Evolutionary conservation across 768 basidiomycete species (phyloP), one percentile per base, ranked within the genome.

Genomic region (Clitopilus passeckerianus): DNA sequence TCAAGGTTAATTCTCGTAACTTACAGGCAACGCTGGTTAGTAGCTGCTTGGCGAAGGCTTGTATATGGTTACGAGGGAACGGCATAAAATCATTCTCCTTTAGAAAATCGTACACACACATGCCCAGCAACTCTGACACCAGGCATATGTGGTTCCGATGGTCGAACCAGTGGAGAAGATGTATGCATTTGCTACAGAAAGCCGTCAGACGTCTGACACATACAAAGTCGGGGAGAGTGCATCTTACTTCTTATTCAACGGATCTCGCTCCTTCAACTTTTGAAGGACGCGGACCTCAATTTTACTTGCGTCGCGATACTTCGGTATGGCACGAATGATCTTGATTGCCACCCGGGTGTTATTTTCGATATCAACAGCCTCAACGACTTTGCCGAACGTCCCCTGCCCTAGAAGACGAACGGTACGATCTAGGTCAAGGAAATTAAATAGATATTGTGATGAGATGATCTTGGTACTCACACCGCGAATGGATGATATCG

Each of bases 21-120:
- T 67, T 74, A 98, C 97, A 99, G 43, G 91, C 89, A 54, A 99
- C 93, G 68, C 94, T 96, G 59, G 86, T 89, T 59, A 98, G 81
- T 59, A 99, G 79, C 72, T 97, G 95, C 62, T 82, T 83, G 56
- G 95, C 97, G 70, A 99, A 99, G 56, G 88, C 86, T 77, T 98
- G 96, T 54, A 99, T 98, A 71, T 99, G 97, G 60, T 86, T 84
- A 61, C 95, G 91, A 59, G 97, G 95, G 73, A 99, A 99, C 6
- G 97, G 93, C 34, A 90, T 86, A 74, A 98, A 99, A 58, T 90
- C 86, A 73, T 99, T 99, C 72, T 96, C 95, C 80, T 98, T 98
- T 67, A 99, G 80, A 72, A 98, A 99, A 71, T 99, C 97, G 70
- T 98, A 99, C 16, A 99, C 91, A 74, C 95, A 98, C 89, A 93